These are phyloP conservation scores for Chlorociboria aeruginascens DNA, from an alignment of 495 filamentous ascomycete genomes.

Conservation along the genomic window DNA sequence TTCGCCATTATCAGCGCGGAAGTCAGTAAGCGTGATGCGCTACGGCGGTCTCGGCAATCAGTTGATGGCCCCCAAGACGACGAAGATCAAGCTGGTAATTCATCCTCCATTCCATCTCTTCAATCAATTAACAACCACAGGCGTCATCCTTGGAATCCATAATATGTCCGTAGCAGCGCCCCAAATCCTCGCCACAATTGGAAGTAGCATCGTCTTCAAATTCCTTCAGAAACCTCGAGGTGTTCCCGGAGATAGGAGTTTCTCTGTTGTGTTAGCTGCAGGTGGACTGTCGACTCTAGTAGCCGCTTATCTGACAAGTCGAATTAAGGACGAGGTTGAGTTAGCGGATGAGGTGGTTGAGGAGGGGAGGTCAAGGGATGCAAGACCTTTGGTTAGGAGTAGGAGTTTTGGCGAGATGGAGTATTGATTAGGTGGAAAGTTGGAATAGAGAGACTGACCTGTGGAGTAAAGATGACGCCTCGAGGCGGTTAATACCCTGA, in stretches of 20 bases:
- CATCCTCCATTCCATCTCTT: not conserved
- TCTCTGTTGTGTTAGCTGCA: slow-evolving; percentile 71
- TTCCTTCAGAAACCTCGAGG: slow-evolving; percentile 73
- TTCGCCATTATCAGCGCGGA: slow-evolving; percentile 87
- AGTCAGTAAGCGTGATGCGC: slow-evolving; percentile 64
- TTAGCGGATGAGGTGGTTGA: slow-evolving; percentile 3
- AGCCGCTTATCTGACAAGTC: slow-evolving; percentile 49
- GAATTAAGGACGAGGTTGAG: slow-evolving; percentile 18
- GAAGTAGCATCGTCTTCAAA: slow-evolving; percentile 70
- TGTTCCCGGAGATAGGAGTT: slow-evolving; percentile 69
- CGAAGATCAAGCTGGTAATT: slow-evolving; percentile 61
- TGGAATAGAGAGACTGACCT: too few species aligned
- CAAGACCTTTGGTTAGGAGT: slow-evolving; percentile 7
- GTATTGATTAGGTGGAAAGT: not conserved
- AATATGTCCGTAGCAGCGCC: slow-evolving; percentile 84
- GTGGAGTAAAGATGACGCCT: too few species aligned
- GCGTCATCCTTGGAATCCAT: slow-evolving; percentile 76
- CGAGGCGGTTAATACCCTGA: too few species aligned
- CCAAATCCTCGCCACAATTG: slow-evolving; percentile 76
- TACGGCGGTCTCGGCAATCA: slow-evolving; percentile 37
- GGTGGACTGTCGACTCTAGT: slow-evolving; percentile 67
- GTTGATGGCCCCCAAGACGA: slow-evolving; percentile 27
- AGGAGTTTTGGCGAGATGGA: slow-evolving; percentile 8
- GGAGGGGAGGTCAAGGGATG: slow-evolving; percentile 3
- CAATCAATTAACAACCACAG: not conserved